phyloP scores from a whole-genome alignment of 306 rosid genomes.

The Crotalaria pallida region DNA sequence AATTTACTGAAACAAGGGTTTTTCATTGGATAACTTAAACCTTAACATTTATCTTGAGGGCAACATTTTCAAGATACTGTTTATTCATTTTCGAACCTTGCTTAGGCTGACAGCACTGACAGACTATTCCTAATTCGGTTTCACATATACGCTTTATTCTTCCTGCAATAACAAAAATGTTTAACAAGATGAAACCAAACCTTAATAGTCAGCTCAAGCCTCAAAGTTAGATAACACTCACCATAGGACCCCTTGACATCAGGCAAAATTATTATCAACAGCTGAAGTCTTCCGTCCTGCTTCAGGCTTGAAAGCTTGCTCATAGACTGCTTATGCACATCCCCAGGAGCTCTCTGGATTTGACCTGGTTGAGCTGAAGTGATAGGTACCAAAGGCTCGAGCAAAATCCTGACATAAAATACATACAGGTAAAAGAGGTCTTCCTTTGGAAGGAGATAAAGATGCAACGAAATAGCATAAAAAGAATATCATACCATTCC shows the following conservation, averaged over 20 bases:
- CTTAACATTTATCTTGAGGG: too few species aligned
- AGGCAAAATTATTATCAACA: constrained; percentile 67
- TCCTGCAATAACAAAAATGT: constrained; percentile 46
- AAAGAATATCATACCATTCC: constrained; percentile 57
- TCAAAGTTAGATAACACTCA: too few species aligned
- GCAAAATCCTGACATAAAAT: constrained; percentile 33
- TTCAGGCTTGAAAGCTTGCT: not conserved
- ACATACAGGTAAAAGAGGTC: not conserved
- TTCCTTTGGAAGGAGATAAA: not conserved
- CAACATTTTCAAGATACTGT: too few species aligned
- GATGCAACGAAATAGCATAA: not conserved
- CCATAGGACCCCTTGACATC: too few species aligned
- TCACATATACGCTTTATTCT: constrained; percentile 67
- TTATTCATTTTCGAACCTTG: constrained; percentile 14
- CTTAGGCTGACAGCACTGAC: constrained; percentile 66
- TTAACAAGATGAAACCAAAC: too few species aligned
- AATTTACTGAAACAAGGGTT: not conserved
- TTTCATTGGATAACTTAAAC: constrained; percentile 20
- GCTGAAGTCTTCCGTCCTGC: constrained; percentile 27
- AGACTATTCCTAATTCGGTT: constrained; percentile 74
- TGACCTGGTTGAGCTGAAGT: not conserved
- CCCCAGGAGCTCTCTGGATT: constrained; percentile 33
- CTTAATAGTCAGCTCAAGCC: too few species aligned
- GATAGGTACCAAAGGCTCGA: constrained; percentile 35
- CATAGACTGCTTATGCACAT: constrained; percentile 25